These are phyloP conservation scores for Plasmodium gonderi DNA, from an alignment of 169 alveolate species.

Conservation along the genomic window DNA sequence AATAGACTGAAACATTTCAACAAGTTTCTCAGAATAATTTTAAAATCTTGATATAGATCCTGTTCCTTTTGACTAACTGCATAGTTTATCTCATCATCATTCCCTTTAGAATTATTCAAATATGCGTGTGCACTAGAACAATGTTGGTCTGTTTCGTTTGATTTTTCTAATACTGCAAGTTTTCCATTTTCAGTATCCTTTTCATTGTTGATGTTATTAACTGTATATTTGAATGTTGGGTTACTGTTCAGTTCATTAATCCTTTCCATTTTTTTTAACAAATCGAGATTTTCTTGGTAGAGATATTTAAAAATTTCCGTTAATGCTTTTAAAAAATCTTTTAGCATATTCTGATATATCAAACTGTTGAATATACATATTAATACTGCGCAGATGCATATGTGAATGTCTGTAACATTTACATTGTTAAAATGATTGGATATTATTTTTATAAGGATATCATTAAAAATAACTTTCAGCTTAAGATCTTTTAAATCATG, in stretches of 20 bases:
- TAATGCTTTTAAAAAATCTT: constrained; percentile 44
- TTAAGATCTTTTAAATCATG: constrained; percentile 20
- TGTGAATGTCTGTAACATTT: constrained; percentile 57
- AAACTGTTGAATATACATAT: constrained; percentile 58
- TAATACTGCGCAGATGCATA: constrained; percentile 36
- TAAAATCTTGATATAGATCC: constrained; percentile 51
- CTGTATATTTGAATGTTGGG: not conserved
- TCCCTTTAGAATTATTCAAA: not conserved
- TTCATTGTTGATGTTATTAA: not conserved
- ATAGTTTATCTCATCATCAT: not conserved
- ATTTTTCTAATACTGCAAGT: not conserved
- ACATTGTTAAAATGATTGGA: constrained; percentile 46
- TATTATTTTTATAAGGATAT: not conserved
- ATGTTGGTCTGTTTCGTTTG: not conserved
- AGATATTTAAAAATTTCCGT: constrained; percentile 5
- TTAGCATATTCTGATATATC: constrained; percentile 22
- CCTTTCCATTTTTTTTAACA: constrained; percentile 30
- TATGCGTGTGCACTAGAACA: not conserved
- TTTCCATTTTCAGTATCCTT: not conserved
- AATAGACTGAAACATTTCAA: constrained; percentile 55
- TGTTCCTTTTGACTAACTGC: constrained; percentile 22
- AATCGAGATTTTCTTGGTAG: constrained; percentile 25
- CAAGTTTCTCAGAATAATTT: constrained; percentile 44
- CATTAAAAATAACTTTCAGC: constrained; percentile 9
- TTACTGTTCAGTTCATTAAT: constrained; percentile 32